phyloP scores from a whole-genome alignment of 208 protist genomes.

The Jaenimonas drosophilae region DNA sequence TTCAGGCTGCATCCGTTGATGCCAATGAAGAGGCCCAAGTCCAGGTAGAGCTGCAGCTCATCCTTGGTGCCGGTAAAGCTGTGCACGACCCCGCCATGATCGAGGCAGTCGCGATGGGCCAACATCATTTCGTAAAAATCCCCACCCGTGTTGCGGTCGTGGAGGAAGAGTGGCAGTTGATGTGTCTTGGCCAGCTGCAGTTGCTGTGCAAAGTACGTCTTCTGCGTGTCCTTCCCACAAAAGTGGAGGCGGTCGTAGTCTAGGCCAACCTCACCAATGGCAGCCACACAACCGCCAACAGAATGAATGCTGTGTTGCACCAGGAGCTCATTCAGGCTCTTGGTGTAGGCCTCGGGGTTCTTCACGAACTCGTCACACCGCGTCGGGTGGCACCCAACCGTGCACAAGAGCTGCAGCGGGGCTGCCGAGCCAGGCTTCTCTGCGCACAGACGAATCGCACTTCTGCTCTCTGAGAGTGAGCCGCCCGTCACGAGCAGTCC shows the following conservation, averaged over 20 bases:
- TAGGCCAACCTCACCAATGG: constrained; percentile 79
- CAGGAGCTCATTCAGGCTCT: constrained; percentile 36
- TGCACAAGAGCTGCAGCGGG: constrained; percentile 36
- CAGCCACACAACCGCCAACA: constrained; percentile 61
- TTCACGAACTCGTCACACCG: constrained; percentile 64
- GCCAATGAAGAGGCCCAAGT: constrained; percentile 88
- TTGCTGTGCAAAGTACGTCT: constrained; percentile 66
- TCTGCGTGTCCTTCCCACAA: constrained; percentile 82
- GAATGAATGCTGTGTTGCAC: constrained; percentile 26
- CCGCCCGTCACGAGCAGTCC: constrained; percentile 72
- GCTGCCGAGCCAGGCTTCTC: constrained; percentile 28
- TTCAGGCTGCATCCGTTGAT: constrained; percentile 94
- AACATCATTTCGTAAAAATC: constrained; percentile 75
- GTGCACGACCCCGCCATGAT: constrained; percentile 86
- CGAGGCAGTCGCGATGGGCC: constrained; percentile 28
- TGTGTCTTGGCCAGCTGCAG: constrained; percentile 76
- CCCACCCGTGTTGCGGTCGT: constrained; percentile 82
- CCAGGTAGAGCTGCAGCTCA: constrained; percentile 70
- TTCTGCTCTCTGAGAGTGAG: constrained; percentile 33
- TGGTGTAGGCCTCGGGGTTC: constrained; percentile 41
- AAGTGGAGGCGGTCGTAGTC: constrained; percentile 94
- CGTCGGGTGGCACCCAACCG: constrained; percentile 87
- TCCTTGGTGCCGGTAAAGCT: constrained; percentile 88
- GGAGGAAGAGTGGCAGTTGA: constrained; percentile 89
- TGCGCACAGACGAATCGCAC: constrained; percentile 48